Evolutionary conservation across 805 yeast genomes (phyloP), one percentile per base, ranked within the genome.

Genomic region (Saturnispora sanitii): DNA sequence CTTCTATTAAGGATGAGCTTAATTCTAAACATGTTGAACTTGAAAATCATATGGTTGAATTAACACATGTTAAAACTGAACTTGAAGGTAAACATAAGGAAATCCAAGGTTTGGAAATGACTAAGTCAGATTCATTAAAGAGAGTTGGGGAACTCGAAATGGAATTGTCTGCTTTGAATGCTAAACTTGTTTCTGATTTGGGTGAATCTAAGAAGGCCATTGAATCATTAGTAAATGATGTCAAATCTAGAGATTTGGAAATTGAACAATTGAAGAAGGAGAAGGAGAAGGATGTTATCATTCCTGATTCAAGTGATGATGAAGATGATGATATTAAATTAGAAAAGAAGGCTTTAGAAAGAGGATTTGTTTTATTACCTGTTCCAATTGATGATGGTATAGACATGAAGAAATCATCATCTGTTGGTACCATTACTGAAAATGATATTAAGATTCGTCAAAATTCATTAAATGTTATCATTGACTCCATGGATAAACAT

Each of bases 391-490:
- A 20, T 6, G 20, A 23, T 4, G 19, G 19, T 2, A 6, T 42
- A 6, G 25, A 17, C 6, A 33, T 35, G 36, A 28, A 40, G 11
- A 36, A 35, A 21, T 31, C 40, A 6, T 25, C 33, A 17, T 39
- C 42, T 8, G 28, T 31, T 18, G 45, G 40, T 5, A 44, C 49
- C 3, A 42, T 46, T 8, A 46, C 47, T n/a, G 35, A 41, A 20
- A 22, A 28, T 16, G 27, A 37, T 27, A 32, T 19, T 13, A 33
- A 28, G 17, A 12, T 42, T 17, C 18, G 40, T 6, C 42, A 40
- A 3, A 64, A 67, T 5, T 40, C 62, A 6, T 22, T 61, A 11
- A 57, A 53, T 6, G 51, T 44, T 31, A 49, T 64, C 28, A 37
- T 46, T 6, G 34, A 50, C 7, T 46, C 48, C 23, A 45, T 52